Evolutionary conservation across 179 eudicot genomes (phyloP), one percentile per base, ranked within the genome.

Genomic region (Heliamphora pulchella): DNA sequence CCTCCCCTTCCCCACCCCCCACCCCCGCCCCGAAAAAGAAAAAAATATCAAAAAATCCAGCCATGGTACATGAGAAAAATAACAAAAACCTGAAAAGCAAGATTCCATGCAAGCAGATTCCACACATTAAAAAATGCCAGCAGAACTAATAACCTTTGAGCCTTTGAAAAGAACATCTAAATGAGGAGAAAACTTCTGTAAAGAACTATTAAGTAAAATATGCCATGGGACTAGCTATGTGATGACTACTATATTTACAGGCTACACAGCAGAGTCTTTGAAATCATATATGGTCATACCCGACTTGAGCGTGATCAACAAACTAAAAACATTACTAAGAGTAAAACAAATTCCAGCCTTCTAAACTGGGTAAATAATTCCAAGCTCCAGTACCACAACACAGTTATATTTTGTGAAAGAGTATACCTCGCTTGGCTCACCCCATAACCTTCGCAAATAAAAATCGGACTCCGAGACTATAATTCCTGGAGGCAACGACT

Each of bases 371-470:
- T 14, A 70, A 73, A 67, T 8, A 71, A 78, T 5, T 59, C 18
- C 69, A 63, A 54, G n/a, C 6, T 13, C 68, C 55, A 67, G 67
- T 8, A 65, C 77, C 50, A 80, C 14, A 72, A 68, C 59, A 22
- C 11, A 46, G 59, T 22, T 61, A 46, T 9, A 55, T 31, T 57
- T 70, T 74, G 41, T 65, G 57, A 14, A 71, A 72, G 80, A 53
- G 69, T 73, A 46, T 91, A 95, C 98, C 94, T 95, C 90, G 71
- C 87, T 88, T n/a, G 97, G 98, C 69, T 89, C 90, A 86, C 98
- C 98, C 97, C 97, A 95, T 83, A 95, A 84, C 87, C 98, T 93
- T 80, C 98, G 83, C 82, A 91, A 88, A 85, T 89, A 93, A 69
- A 93, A 86, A 82, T 95, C 98, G 69, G 92, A 83, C 83, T 91